phyloP scores from a whole-genome alignment of 805 yeast species.

The Starmera amethionina region DNA sequence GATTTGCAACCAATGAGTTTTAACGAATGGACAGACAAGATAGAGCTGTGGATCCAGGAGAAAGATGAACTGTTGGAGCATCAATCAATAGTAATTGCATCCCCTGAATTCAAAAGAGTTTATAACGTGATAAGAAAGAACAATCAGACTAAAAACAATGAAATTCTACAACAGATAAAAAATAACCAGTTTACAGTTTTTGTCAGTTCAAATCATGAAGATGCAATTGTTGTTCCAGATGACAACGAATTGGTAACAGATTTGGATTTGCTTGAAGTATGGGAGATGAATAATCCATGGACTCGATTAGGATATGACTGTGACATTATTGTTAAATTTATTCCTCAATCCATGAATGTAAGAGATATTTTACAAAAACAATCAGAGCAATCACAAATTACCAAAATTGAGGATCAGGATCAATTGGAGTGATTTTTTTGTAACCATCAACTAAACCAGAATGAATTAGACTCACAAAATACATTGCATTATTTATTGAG shows the following conservation, averaged over 20 bases:
- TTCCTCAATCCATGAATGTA: constrained; percentile 7
- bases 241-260: constrained; percentile 14
- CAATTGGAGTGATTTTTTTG: too few species aligned
- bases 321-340: constrained; percentile 12
- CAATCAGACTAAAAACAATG: constrained; percentile 11
- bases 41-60: constrained; percentile 17
- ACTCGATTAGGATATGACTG: constrained; percentile 12
- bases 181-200: constrained; percentile 9
- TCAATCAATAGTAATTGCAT: not conserved
- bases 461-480: too few species aligned
- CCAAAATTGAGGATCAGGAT: too few species aligned
- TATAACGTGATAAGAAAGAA: constrained; percentile 7
- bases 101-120: constrained; percentile 7
- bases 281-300: constrained; percentile 20
- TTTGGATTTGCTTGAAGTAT: constrained; percentile 15
- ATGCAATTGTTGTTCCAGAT: constrained; percentile 6
- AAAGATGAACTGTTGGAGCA: constrained; percentile 7
- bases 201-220: constrained; percentile 5
- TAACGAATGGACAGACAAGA: constrained; percentile 23
- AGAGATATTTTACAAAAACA: constrained; percentile 2
- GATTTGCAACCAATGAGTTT: constrained; percentile 42
- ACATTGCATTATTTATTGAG: too few species aligned
- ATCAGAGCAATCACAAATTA: too few species aligned
- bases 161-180: constrained; percentile 11
- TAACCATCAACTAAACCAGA: too few species aligned